Base-by-base conservation (phyloP, 169 alveolate species). In the Babesia ovis region DNA sequence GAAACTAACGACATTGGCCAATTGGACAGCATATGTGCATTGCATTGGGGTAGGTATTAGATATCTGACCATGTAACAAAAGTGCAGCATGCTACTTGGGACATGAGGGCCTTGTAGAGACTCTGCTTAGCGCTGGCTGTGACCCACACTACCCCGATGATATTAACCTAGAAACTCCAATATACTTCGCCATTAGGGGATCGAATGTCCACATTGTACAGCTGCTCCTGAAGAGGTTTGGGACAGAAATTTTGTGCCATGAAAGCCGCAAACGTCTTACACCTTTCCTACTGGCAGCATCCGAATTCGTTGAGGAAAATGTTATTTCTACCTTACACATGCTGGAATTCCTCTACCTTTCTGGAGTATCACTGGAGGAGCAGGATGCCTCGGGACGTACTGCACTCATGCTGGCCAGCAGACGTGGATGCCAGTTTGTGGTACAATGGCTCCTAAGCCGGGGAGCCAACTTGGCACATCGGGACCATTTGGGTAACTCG, bases 351-450 rank as follows among this genome's bases (percentile, higher is more conserved):
- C 82, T 92, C 34, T 92, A 91, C 73, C 83, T 92, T 31, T 77
- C 93, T 42, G 97, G 97, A 5, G 92, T 86, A 43, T 90, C 97
- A 34, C 81, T 93, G 35, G 97, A 93, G 70, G 96, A 92, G 66
- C 97, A 94, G 64, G 96, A 94, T 61, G 87, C 64, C 14, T 67
- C 75, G 75, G 97, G 97, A 0, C 91, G 92, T 22, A 94, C 97
- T 20, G 96, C 96, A 12, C 75, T 94, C 48, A 82, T 93, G 87
- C 86, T 89, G 81, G 91, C 97, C 27, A 86, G 94, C 25, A 84
- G 90, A 64, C 85, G 95, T 66, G 96, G 96, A n/a, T 81, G 77
- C 56, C 85, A 75, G 66, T 75, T 83, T 53, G 80, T 90, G 34
- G 85, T 91, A 42, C 97, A 93, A 79, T 93, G 97, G 97, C 82